Conservation (phyloP, 768 basidiomycete species). For the Boletus vermiculosoides region DNA sequence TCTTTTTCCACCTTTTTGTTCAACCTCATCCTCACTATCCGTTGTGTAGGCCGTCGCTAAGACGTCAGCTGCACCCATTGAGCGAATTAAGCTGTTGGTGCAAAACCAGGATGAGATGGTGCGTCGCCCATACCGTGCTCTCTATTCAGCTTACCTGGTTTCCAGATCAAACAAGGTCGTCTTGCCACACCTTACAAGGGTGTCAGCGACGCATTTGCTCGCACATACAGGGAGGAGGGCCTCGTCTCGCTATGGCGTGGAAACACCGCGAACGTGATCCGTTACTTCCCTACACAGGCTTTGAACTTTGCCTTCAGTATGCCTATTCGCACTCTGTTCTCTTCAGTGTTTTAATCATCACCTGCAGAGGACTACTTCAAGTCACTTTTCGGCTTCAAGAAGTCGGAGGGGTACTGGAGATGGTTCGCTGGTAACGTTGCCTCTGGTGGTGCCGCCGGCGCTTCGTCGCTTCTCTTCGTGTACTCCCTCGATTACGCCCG, state of each 20-base stretch:
- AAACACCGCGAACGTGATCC: constrained; percentile 99
- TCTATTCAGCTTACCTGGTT: constrained; percentile 4
- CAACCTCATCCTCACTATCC: constrained; percentile 18
- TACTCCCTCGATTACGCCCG: constrained; percentile 99
- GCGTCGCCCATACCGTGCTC: constrained; percentile 14
- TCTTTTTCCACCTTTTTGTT: neutral
- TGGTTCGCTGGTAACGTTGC: constrained; percentile 99
- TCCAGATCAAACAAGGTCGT: constrained; percentile 98
- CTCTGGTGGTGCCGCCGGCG: constrained; percentile 99
- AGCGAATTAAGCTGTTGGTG: constrained; percentile 98
- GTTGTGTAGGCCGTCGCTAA: constrained; percentile 86
- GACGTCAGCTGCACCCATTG: constrained; percentile 98
- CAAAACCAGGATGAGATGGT: constrained; percentile 99
- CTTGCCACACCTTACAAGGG: constrained; percentile 96
- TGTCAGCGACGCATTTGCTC: constrained; percentile 83
- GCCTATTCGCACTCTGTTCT: constrained; percentile 32
- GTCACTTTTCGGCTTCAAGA: constrained; percentile 98
- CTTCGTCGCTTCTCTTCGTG: constrained; percentile 96
- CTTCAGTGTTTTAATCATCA: constrained; percentile 4
- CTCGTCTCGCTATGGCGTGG: constrained; percentile 96
- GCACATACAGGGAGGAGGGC: constrained; percentile 96
- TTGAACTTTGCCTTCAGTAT: constrained; percentile 99
- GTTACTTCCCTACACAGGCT: constrained; percentile 99
- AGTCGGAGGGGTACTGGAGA: constrained; percentile 94
- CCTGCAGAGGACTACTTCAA: constrained; percentile 91